Conservation (phyloP, 2,329 filamentous ascomycete species). For the Trichoderma pleuroti region DNA sequence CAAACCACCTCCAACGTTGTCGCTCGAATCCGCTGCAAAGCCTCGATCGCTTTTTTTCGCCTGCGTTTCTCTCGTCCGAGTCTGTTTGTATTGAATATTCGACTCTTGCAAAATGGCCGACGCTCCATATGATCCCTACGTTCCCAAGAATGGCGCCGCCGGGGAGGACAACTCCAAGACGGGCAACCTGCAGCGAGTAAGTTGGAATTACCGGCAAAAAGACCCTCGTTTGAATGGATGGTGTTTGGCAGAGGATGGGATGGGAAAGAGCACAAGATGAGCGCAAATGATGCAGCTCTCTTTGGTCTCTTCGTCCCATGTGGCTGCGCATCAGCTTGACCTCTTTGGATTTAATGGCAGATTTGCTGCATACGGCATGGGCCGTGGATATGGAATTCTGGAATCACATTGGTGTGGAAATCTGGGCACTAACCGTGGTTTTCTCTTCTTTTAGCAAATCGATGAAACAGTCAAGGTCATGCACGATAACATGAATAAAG, state of each 20-base stretch:
- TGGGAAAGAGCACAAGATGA: background rate
- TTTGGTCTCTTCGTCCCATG: background rate
- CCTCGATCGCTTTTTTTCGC: background rate
- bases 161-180: background rate
- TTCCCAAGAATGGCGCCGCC: conserved; percentile 64
- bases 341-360: background rate
- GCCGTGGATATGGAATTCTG: background rate
- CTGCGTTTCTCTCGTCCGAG: background rate
- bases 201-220: background rate
- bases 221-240: background rate
- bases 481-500: conserved; percentile 96
- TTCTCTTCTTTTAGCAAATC: conserved; percentile 70
- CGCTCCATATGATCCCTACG: conserved; percentile 83
- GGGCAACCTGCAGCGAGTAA: conserved; percentile 7
- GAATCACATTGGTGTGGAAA: background rate
- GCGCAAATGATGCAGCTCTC: background rate
- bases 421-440: background rate
- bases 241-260: background rate
- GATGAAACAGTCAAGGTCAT: conserved; percentile 93
- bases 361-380: background rate
- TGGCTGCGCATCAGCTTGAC: background rate
- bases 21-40: conserved; percentile 3
- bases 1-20: conserved; percentile 20
- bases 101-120: conserved; percentile 46
- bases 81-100: background rate